Base-by-base conservation (phyloP, 371 early-diverging fungal genomes). In the Funneliformis caledonium region DNA sequence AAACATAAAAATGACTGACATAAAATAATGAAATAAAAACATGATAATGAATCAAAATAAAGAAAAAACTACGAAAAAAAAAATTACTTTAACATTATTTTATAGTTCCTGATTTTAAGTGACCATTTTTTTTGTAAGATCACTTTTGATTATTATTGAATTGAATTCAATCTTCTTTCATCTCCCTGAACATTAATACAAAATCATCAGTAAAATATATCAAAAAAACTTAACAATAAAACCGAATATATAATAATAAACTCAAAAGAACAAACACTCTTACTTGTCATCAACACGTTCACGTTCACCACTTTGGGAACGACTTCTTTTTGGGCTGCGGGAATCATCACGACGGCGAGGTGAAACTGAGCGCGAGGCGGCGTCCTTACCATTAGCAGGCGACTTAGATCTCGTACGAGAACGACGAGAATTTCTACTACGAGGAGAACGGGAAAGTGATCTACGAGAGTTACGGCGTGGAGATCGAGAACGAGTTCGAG, bases 211-310 rank as follows among this genome's bases (percentile, higher is more conserved):
- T 42, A 31, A 31, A 33, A 16, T 31, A 5, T 68, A 19, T 1
- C 16, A 65, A 33, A 11, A 31, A 31, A 31, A 7, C 67, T 14
- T 61, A 26, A 61, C 11, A 61, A n/a, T 61, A 61, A 60, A 26
- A 26, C 10, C 12, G 6, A 37, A 42, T 33, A 67, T 42, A 37
- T 16, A 68, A 52, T 52, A 12, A 14, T 11, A 12, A 50, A 52
- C 4, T 14, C 12, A 52, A 19, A 52, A 52, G 56, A 52, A 52
- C 19, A 1, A 68, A 19, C 42, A 33, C n/a, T 26, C 59, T 73
- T 43, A 82, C 72, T 80, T 81, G 52, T 81, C 81, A 26, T 76
- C 77, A 52, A 22, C 65, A 22, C 75, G 68, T 48, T 37, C 75
- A 47, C 68, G 69, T 52, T 78, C 56, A 26, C 11, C 70, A 45